These are phyloP conservation scores for Rhodamnia rubescens DNA, from an alignment of 345 rosid species.

Conservation along the genomic window DNA sequence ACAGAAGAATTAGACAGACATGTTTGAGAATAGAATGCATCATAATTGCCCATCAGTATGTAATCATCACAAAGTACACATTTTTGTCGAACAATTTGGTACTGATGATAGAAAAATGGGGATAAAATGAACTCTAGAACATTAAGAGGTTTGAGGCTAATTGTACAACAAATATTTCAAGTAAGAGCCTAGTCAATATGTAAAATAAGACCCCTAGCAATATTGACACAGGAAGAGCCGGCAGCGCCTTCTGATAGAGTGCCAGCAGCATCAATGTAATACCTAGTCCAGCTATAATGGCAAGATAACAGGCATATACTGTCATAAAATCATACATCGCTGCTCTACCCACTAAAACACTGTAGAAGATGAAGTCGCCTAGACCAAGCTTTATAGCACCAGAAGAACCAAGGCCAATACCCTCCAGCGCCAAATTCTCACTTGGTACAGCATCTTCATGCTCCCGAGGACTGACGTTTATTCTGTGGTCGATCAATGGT, in stretches of 20 bases:
- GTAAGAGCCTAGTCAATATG: constrained; percentile 53
- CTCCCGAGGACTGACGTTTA: not conserved
- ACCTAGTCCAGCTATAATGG: constrained; percentile 89
- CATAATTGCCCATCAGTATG: not conserved
- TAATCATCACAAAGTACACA: not conserved
- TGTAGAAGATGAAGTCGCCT: constrained; percentile 93
- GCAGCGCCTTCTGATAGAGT: constrained; percentile 78
- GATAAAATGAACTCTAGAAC: constrained; percentile 33
- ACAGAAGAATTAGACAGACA: not conserved
- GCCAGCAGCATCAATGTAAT: constrained; percentile 75
- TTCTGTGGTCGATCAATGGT: constrained; percentile 49
- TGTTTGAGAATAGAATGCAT: not conserved
- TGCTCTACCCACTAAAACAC: constrained; percentile 89
- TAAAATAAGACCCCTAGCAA: constrained; percentile 74
- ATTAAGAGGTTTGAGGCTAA: constrained; percentile 73
- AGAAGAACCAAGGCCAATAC: constrained; percentile 77
- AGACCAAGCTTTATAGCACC: constrained; percentile 92
- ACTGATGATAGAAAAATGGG: not conserved
- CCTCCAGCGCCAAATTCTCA: constrained; percentile 58
- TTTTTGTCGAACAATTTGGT: not conserved
- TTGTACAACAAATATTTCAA: constrained; percentile 63
- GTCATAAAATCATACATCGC: constrained; percentile 96
- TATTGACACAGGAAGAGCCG: constrained; percentile 87
- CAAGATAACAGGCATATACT: constrained; percentile 86
- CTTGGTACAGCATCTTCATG: constrained; percentile 10